A percentile compares a stretch with the other conserved stretches of the same genome.
Evolutionary conservation across 1,139 yeast genomes (phyloP).

Genomic region (Hyphopichia fennica): DNA sequence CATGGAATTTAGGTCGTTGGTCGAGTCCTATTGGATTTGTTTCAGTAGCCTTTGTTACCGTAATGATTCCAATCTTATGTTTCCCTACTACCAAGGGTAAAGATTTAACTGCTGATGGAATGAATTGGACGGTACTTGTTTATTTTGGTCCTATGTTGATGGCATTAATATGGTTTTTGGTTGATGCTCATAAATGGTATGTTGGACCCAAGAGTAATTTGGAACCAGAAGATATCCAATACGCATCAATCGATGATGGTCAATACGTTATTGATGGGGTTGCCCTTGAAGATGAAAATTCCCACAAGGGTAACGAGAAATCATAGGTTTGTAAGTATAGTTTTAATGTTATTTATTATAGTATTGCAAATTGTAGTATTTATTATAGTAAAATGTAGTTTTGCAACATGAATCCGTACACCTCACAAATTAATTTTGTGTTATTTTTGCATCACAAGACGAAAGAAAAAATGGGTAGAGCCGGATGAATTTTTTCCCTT

Average conservation of each 20-base stretch:
- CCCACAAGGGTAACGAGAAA: too few species aligned
- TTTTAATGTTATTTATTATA: too few species aligned
- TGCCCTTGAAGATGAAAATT: too few species aligned
- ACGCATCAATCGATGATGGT: not conserved
- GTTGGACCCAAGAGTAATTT: slow-evolving; percentile 67
- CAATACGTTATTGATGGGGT: slow-evolving; percentile 10
- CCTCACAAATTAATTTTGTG: too few species aligned
- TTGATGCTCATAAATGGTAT: slow-evolving; percentile 66
- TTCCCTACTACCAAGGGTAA: slow-evolving; percentile 59
- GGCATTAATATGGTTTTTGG: slow-evolving; percentile 51
- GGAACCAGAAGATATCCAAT: slow-evolving; percentile 21
- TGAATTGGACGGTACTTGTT: slow-evolving; percentile 75
- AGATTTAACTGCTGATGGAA: slow-evolving; percentile 44
- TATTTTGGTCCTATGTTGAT: slow-evolving; percentile 64
- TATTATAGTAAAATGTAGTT: too few species aligned
- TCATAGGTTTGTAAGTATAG: too few species aligned
- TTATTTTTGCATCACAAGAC: too few species aligned
- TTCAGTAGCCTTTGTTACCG: slow-evolving; percentile 48
- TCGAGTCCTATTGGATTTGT: slow-evolving; percentile 49
- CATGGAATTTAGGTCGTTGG: slow-evolving; percentile 46
- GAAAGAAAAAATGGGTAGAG: too few species aligned
- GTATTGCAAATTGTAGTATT: too few species aligned
- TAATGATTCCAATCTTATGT: slow-evolving; percentile 68
- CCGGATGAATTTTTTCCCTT: not conserved
- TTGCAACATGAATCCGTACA: too few species aligned